These are phyloP conservation scores for Cercospora sesami DNA, from an alignment of 2,329 filamentous ascomycete species.

Conservation along the genomic window DNA sequence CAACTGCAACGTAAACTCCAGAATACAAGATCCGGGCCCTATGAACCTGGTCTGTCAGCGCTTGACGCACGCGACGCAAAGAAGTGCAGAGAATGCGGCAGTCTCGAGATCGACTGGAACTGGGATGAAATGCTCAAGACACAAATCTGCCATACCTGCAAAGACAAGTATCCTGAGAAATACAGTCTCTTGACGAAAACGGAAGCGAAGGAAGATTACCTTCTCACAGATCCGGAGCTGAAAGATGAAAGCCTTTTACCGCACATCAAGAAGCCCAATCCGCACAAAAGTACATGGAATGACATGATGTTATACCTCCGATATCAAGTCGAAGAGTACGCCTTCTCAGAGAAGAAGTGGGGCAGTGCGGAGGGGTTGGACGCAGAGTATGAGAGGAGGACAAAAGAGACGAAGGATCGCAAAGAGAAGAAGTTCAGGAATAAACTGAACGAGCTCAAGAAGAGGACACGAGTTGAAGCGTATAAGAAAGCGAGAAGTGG, in stretches of 20 bases:
- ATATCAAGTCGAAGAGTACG: conserved; percentile 92
- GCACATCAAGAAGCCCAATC: conserved; percentile 85
- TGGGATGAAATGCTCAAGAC: conserved; percentile 84
- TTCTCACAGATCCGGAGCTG: conserved; percentile 93
- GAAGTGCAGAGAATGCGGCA: conserved; percentile 79
- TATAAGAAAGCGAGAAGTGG: conserved; percentile 70
- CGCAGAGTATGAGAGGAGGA: conserved; percentile 79
- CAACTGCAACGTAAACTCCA: conserved; percentile 72
- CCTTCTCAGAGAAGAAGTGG: conserved; percentile 81
- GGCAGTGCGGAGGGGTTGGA: conserved; percentile 82
- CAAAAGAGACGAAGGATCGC: conserved; percentile 74
- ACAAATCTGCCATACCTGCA: conserved; percentile 77
- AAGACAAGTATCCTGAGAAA: conserved; percentile 85
- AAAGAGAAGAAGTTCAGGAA: conserved; percentile 91
- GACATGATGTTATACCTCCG: conserved; percentile 98
- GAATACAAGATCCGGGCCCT: conserved; percentile 74
- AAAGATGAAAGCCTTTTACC: conserved; percentile 83
- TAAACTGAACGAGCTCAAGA: conserved; percentile 87
- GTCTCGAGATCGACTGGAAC: conserved; percentile 87
- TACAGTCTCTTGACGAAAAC: conserved; percentile 97
- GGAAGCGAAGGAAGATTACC: conserved; percentile 91
- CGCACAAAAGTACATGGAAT: conserved; percentile 93
- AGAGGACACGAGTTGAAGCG: conserved; percentile 86
- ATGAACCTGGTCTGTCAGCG: conserved; percentile 83
- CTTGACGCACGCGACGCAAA: conserved; percentile 60